Evolutionary conservation across 1,284 basidiomycete genomes (phyloP), one percentile per base, ranked within the genome.

Genomic region (Fomitiporia mediterranea): DNA sequence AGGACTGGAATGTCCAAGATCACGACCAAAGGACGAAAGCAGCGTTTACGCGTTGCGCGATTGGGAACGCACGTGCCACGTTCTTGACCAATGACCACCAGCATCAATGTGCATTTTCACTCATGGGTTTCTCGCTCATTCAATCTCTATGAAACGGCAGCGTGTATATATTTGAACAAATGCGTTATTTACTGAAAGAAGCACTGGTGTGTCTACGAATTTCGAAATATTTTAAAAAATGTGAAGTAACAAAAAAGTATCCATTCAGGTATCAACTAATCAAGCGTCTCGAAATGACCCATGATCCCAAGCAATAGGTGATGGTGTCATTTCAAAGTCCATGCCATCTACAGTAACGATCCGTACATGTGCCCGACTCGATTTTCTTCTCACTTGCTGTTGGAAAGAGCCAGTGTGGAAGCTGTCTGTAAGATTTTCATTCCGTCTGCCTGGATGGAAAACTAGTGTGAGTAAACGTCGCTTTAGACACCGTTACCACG

Each of bases 321-420:
- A 23, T 11, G 43, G 19, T 9, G 43, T 34, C 37, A 56, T 56
- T 32, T 50, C 54, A 21, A 56, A 56, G 19, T 50, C 40, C 1
- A 56, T 38, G 3, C 47, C 47, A 42, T 51, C 54, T 15, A 56
- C 54, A 27, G 34, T 56, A 8, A 56, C 48, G n/a, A 51, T 51
- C 4, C 54, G 54, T 28, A 30, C 9, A 15, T 25, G 11, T 13
- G 4, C 9, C 3, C 27, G 21, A 15, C 11, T 46, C n/a, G 21
- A n/a, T 25, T n/a, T 46, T 25, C 25, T 9, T 28, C 17, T 46
- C 7, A 30, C 21, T 28, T 30, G 7, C 17, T 3, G 15, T 3
- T 30, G 21, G 0, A n/a, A 30, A 13, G 44, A 28, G 17, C 11
- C 27, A 2, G 5, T 3, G 9, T 28, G 15, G n/a, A 17, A 30